Conservation (phyloP, 441 rosid genomes). For the Bruguiera hainesii region DNA sequence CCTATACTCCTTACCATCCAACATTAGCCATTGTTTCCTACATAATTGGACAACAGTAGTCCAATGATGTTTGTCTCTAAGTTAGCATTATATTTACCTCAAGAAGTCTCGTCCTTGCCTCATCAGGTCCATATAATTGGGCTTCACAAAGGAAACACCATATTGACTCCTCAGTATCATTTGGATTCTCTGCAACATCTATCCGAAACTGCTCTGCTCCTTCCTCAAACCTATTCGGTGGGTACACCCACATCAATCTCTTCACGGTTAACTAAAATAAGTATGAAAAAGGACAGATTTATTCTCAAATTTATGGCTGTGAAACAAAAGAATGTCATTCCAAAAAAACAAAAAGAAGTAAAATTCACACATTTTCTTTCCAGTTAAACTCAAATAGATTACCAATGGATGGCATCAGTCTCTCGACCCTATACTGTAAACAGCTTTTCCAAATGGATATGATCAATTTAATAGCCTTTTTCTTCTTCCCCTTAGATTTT, state of each 20-base stretch:
- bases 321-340: not conserved
- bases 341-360: too few species aligned
- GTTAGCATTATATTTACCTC: constrained; percentile 39
- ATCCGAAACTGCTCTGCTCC: constrained; percentile 31
- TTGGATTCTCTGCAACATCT: constrained; percentile 90
- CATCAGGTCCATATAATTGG: constrained; percentile 54
- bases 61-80: not conserved
- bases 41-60: too few species aligned
- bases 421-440: not conserved
- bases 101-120: constrained; percentile 63
- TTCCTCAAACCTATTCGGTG: constrained; percentile 23
- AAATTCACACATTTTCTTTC: too few species aligned
- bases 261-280: not conserved
- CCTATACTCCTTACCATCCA: too few species aligned
- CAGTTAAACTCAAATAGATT: too few species aligned
- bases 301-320: not conserved
- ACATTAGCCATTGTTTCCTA: too few species aligned
- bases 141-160: constrained; percentile 96
- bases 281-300: not conserved
- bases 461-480: not conserved
- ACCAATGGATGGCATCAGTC: too few species aligned
- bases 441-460: not conserved
- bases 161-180: constrained; percentile 91
- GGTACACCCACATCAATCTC: constrained; percentile 6
- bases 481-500: not conserved